phyloP scores from a whole-genome alignment of 1,284 basidiomycete genomes.

The Ceratobasidium theobromae region DNA sequence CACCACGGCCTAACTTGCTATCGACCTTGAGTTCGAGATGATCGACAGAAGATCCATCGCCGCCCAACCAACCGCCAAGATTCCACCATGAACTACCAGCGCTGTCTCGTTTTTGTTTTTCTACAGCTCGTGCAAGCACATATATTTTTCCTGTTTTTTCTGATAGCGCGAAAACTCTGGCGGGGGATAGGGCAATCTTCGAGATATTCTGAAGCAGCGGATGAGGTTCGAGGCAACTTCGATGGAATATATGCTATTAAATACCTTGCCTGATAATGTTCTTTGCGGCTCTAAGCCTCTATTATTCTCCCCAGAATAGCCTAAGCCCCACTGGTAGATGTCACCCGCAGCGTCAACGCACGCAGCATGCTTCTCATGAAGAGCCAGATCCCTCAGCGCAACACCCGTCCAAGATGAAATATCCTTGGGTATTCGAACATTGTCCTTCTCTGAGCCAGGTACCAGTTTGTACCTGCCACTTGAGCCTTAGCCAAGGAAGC shows the following conservation, averaged over 20 bases:
- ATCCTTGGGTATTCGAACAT: not conserved
- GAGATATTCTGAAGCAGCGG: constrained; percentile 62
- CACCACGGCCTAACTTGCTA: constrained; percentile 55
- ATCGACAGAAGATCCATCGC: constrained; percentile 44
- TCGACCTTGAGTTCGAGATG: constrained; percentile 48
- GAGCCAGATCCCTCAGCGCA: constrained; percentile 72
- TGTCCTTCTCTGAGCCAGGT: constrained; percentile 11
- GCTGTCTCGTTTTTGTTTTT: constrained; percentile 38
- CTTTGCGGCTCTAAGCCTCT: constrained; percentile 46
- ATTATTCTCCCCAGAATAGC: constrained; percentile 51
- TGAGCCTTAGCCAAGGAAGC: not conserved
- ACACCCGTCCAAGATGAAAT: constrained; percentile 47
- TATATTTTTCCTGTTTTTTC: constrained; percentile 69
- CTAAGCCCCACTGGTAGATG: constrained; percentile 84
- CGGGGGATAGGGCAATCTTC: constrained; percentile 56
- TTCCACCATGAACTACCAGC: constrained; percentile 39
- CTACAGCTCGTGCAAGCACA: constrained; percentile 56
- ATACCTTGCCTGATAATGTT: constrained; percentile 73
- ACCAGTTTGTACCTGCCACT: constrained; percentile 7
- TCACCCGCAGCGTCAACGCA: constrained; percentile 87
- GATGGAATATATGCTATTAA: constrained; percentile 36
- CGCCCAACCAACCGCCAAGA: constrained; percentile 39
- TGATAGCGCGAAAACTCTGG: constrained; percentile 71
- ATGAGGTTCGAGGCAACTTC: not conserved
- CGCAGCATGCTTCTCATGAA: constrained; percentile 75